These are phyloP conservation scores for Xylaria sp. DNA, from an alignment of 2,329 filamentous ascomycete species.

Conservation along the genomic window DNA sequence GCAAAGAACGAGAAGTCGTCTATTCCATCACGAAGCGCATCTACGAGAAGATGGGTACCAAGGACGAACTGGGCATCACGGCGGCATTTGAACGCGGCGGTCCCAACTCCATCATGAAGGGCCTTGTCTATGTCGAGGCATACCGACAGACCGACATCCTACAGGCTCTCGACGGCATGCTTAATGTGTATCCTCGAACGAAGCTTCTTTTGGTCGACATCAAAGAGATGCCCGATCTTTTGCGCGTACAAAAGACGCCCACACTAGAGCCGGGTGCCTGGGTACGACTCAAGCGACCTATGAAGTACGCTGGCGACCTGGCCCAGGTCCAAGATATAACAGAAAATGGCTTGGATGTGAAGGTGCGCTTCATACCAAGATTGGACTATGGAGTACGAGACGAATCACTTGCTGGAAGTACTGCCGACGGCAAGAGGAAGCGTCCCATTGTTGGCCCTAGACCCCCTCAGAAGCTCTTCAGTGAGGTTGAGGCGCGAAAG, in stretches of 20 bases:
- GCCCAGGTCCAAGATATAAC: constrained; percentile 93
- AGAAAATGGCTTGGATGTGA: constrained; percentile 87
- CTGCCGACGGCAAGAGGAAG: constrained; percentile 78
- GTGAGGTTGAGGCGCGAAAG: constrained; percentile 90
- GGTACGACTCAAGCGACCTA: constrained; percentile 81
- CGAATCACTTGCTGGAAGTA: constrained; percentile 58
- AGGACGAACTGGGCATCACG: constrained; percentile 82
- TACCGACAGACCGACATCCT: constrained; percentile 85
- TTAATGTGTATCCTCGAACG: constrained; percentile 86
- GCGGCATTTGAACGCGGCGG: constrained; percentile 90
- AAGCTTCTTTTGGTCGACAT: constrained; percentile 90
- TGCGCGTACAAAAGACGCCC: constrained; percentile 86
- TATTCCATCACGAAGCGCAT: constrained; percentile 87
- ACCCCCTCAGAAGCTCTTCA: constrained; percentile 90
- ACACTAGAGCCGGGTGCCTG: constrained; percentile 86
- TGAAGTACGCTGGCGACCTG: constrained; percentile 86
- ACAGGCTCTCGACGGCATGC: constrained; percentile 79
- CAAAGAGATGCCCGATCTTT: constrained; percentile 96
- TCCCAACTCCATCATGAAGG: constrained; percentile 81
- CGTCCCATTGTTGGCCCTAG: constrained; percentile 68
- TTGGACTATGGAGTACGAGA: constrained; percentile 91
- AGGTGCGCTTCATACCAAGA: constrained; percentile 85
- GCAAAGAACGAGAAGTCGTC: constrained; percentile 92
- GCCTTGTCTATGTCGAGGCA: constrained; percentile 95
- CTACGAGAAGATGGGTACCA: constrained; percentile 77